These are phyloP conservation scores for Fraxinus baroniana DNA, from an alignment of 305 asterid genomes.

Conservation along the genomic window DNA sequence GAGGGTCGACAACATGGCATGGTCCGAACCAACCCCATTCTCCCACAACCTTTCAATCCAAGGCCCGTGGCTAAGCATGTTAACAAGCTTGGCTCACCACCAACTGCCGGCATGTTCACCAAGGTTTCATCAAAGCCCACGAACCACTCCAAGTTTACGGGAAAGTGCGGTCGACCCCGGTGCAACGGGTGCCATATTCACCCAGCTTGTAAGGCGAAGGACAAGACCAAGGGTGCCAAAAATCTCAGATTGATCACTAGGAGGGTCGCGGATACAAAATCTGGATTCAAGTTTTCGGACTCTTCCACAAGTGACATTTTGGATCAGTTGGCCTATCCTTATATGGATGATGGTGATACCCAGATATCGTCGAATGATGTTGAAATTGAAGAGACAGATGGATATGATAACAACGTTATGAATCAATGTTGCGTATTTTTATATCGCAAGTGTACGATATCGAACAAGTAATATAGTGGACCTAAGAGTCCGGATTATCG, in stretches of 20 bases:
- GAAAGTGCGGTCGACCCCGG: constrained; percentile 62
- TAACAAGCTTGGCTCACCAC: constrained; percentile 39
- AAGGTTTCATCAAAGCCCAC: constrained; percentile 66
- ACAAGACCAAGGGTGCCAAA: constrained; percentile 61
- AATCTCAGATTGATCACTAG: constrained; percentile 49
- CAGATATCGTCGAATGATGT: not conserved
- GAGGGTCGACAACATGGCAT: constrained; percentile 78
- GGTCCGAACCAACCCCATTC: constrained; percentile 54
- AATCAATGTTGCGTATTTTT: too few species aligned
- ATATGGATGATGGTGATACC: constrained; percentile 3
- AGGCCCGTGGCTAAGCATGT: constrained; percentile 26
- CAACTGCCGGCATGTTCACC: constrained; percentile 63
- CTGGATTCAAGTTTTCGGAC: constrained; percentile 45
- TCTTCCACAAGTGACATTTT: constrained; percentile 55
- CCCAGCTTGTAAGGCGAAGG: constrained; percentile 64
- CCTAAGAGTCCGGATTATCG: too few species aligned
- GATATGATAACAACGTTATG: not conserved
- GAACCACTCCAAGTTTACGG: constrained; percentile 80
- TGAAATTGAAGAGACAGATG: constrained; percentile 23
- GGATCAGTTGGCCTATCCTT: constrained; percentile 44
- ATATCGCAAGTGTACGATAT: too few species aligned
- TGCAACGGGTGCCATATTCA: constrained; percentile 53
- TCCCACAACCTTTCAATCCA: constrained; percentile 21
- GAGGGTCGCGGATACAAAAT: constrained; percentile 50
- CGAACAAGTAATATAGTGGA: too few species aligned